Conservation (phyloP, 768 basidiomycete species). For the Serpula lacrymans region DNA sequence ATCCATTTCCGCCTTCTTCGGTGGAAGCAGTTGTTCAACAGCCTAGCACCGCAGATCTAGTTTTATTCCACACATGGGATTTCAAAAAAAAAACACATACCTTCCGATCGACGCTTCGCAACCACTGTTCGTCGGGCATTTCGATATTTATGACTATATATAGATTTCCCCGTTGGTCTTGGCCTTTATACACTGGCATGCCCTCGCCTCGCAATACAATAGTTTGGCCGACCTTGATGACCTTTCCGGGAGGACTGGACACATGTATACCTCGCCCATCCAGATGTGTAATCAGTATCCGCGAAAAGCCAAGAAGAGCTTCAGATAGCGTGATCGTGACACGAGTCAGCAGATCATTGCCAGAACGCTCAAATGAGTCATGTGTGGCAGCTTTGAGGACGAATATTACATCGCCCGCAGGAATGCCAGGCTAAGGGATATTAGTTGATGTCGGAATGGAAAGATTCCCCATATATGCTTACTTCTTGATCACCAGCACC, state of each 20-base stretch:
- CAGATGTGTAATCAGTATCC: conserved; percentile 86
- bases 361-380: conserved; percentile 78
- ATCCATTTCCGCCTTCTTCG: conserved; percentile 71
- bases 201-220: conserved; percentile 83
- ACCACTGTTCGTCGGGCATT: conserved; percentile 83
- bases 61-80: neutral
- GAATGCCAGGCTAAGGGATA: conserved; percentile 69
- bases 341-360: conserved; percentile 74
- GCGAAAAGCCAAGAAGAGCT: conserved; percentile 91
- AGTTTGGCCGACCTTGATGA: conserved; percentile 70
- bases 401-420: conserved; percentile 91
- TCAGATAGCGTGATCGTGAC: conserved; percentile 90
- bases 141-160: conserved; percentile 82
- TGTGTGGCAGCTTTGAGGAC: conserved; percentile 67
- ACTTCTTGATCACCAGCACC: conserved; percentile 93
- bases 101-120: conserved; percentile 56
- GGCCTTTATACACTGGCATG: conserved; percentile 74
- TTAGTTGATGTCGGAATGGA: conserved; percentile 7
- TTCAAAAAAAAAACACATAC: conserved; percentile 34
- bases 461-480: conserved; percentile 9
- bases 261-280: conserved; percentile 91
- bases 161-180: conserved; percentile 73
- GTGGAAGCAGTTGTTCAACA: conserved; percentile 64
- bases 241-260: conserved; percentile 67
- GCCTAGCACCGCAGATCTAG: conserved; percentile 38